Evolutionary conservation across 2,329 filamentous ascomycete species (phyloP), one percentile per base, ranked within the genome.

Genomic region (Scorias spongiosa): DNA sequence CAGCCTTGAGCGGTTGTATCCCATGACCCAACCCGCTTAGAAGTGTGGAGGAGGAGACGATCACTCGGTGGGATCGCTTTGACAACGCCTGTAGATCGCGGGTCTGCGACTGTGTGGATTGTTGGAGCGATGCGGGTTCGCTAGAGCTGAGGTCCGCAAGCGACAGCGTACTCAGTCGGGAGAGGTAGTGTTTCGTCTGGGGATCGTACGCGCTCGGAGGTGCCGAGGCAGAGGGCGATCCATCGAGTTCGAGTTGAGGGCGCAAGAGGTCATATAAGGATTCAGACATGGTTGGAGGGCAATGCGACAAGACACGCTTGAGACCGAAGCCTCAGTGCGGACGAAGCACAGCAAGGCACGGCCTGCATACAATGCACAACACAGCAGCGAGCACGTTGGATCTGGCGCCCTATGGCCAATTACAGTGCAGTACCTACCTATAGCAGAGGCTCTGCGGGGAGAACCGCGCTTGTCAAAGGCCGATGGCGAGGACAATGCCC

Each of bases 21-120:
- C 80, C 75, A n/a, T 72, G 69, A 41, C 71, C 70, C 7, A 96
- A 72, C 9, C 78, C 78, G n/a, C 76, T 74, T 55, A 96, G 79
- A 54, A 84, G 80, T 52, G 78, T 75, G 17, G 84, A 80, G 3
- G 89, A 91, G 43, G 80, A 72, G 53, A 95, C 87, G 50, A 96
- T 80, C 14, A 80, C 73, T 58, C 81, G 84, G 63, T 95, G 81
- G 1, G 88, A 94, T 52, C 84, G 83, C 54, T 93, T 93, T 7
- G 88, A 89, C 41, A 96, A 76, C 0, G 78, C 76, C 60, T 98
- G 91, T 1, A 96, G 73, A 1, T 86, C 84, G 36, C 93, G 76
- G 11, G 89, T 74, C 36, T 84, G 75, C 0, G 84, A 83, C 49
- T 95, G 86, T 2, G 83, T 81, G 44, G 79, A 74, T 55, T 95